Percentiles rank a stretch among this genome's conserved stretches.
These are phyloP conservation scores for Monascus purpureus DNA, from an alignment of 495 filamentous ascomycete genomes.

Conservation along the genomic window DNA sequence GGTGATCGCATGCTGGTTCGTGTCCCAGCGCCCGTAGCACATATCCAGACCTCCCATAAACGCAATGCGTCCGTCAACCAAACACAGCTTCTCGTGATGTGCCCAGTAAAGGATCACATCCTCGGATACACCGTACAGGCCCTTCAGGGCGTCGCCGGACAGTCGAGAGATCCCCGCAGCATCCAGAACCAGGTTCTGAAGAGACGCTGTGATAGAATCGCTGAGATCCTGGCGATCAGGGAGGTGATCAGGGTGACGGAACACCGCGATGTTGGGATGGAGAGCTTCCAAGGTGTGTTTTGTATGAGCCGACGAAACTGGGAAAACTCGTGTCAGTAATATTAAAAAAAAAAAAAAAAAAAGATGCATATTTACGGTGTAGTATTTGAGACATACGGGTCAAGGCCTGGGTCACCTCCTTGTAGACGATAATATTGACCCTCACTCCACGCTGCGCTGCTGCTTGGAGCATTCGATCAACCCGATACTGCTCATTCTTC, in stretches of 20 bases:
- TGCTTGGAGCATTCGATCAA: conserved; percentile 78
- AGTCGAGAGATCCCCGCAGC: conserved; percentile 41
- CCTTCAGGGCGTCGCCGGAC: conserved; percentile 52
- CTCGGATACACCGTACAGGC: conserved; percentile 67
- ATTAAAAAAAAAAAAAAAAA: conserved; percentile 29
- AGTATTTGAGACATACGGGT: conserved; percentile 48
- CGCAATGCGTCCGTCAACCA: conserved; percentile 64
- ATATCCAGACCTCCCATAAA: conserved; percentile 73
- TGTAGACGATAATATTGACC: conserved; percentile 88
- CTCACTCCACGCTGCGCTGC: conserved; percentile 81
- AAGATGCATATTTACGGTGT: too few relatives aligned
- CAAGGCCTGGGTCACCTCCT: conserved; percentile 75
- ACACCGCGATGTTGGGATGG: conserved; percentile 81
- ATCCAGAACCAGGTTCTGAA: conserved; percentile 38
- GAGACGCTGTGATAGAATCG: conserved; percentile 32
- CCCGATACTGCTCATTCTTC: conserved; percentile 67
- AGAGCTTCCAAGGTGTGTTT: conserved; percentile 67
- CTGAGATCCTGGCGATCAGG: conserved; percentile 50
- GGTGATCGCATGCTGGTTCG: conserved; percentile 61
- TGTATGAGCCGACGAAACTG: conserved; percentile 74
- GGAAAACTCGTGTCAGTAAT: conserved; percentile 16
- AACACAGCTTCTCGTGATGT: conserved; percentile 85
- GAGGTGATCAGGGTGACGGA: conserved; percentile 82
- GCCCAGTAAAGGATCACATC: conserved; percentile 87
- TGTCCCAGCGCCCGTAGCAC: conserved; percentile 54